A percentile compares a stretch with the other conserved stretches of the same genome.
Conservation (phyloP, 495 filamentous ascomycete species). For the Hypoxylon trugodes region DNA sequence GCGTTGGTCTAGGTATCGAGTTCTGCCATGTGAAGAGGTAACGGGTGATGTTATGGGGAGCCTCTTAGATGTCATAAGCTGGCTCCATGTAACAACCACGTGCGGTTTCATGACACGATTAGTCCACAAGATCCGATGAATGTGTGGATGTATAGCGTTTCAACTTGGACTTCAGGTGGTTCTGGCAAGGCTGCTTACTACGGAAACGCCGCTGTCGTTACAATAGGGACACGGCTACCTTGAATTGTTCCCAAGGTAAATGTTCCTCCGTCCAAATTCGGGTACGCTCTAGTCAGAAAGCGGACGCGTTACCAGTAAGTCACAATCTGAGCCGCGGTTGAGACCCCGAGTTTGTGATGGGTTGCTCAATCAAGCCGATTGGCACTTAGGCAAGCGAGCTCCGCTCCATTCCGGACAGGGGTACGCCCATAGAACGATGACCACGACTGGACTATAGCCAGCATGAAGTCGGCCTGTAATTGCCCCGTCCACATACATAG, state of each 20-base stretch:
- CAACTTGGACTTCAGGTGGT: too few relatives aligned
- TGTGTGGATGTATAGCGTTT: too few relatives aligned
- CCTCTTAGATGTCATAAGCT: too few relatives aligned
- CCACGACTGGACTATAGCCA: not conserved
- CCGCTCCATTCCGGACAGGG: not conserved
- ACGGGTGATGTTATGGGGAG: slow-evolving; percentile 2
- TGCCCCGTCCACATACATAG: not conserved
- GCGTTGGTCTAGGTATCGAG: not conserved
- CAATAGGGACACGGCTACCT: not conserved
- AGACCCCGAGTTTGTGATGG: slow-evolving; percentile 9
- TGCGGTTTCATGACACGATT: too few relatives aligned
- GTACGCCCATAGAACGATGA: not conserved
- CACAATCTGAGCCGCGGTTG: slow-evolving; percentile 21
- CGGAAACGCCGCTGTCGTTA: not conserved
- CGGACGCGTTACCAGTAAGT: not conserved
- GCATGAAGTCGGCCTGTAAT: not conserved
- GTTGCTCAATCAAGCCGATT: slow-evolving; percentile 7
- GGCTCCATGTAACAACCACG: too few relatives aligned
- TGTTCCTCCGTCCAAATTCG: slow-evolving; percentile 9
- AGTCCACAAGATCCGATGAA: too few relatives aligned
- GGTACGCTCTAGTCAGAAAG: slow-evolving; percentile 1
- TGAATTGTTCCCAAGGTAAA: not conserved
- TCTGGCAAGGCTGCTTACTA: slow-evolving; percentile 38
- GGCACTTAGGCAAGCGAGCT: slow-evolving; percentile 1
- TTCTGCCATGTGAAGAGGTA: slow-evolving; percentile 12